phyloP scores from a whole-genome alignment of 2,329 filamentous ascomycete species.

The Fusarium albosuccineum region DNA sequence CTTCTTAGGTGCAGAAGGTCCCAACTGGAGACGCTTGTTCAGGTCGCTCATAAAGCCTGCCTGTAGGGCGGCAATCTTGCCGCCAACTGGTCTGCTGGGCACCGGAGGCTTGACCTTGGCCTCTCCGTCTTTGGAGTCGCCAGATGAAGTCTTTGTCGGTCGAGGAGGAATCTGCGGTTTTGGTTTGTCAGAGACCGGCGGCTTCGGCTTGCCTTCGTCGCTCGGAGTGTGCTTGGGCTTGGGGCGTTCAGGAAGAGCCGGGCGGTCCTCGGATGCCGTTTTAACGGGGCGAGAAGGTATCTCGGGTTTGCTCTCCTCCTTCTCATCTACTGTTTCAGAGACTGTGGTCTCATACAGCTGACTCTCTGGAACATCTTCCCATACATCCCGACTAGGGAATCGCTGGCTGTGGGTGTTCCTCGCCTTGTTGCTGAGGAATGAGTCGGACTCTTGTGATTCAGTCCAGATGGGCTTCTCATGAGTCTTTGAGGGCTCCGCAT shows the following conservation, averaged over 20 bases:
- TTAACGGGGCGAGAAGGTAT: conserved; percentile 52
- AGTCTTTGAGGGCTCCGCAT: conserved; percentile 46
- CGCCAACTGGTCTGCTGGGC: conserved; percentile 78
- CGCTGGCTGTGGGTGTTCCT: conserved; percentile 71
- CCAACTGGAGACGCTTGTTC: conserved; percentile 88
- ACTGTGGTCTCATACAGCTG: conserved; percentile 84
- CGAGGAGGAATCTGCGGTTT: conserved; percentile 73
- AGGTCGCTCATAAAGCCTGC: conserved; percentile 93
- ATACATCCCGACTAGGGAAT: conserved; percentile 93
- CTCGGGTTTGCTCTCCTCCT: conserved; percentile 48
- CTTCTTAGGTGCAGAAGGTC: conserved; percentile 84
- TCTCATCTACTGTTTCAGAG: conserved; percentile 46
- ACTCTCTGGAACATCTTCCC: conserved; percentile 93
- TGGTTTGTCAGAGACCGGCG: conserved; percentile 64
- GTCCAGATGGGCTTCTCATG: conserved; percentile 60
- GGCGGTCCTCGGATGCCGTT: conserved; percentile 59
- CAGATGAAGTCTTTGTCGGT: conserved; percentile 65
- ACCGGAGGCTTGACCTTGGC: conserved; percentile 85
- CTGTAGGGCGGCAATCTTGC: conserved; percentile 92
- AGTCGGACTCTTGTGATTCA: conserved; percentile 56
- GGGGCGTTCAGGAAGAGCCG: conserved; percentile 64
- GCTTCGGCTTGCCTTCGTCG: conserved; percentile 57
- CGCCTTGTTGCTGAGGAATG: conserved; percentile 59
- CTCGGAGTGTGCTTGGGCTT: conserved; percentile 61
- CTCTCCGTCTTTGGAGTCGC: conserved; percentile 53